These are phyloP conservation scores for Dictyostelium discoideum DNA, from an alignment of 78 protist genomes.

Conservation along the genomic window dicty_2.7 NC_007089.4:5970001-5970500, in stretches of 20 bases:
- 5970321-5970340: slow-evolving; percentile 93
- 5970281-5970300: slow-evolving; percentile 94
- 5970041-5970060: slow-evolving; percentile 97
- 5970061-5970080: slow-evolving; percentile 97
- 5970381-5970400: slow-evolving; percentile 89
- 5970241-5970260: neutral
- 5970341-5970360: slow-evolving; percentile 92
- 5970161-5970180: slow-evolving; percentile 96
- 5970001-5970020: slow-evolving; percentile 96
- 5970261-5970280: neutral
- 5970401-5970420: slow-evolving; percentile 81
- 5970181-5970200: slow-evolving; percentile 84
- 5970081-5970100: slow-evolving; percentile 93
- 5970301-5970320: slow-evolving; percentile 90
- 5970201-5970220: neutral
- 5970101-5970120: slow-evolving; percentile 97
- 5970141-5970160: slow-evolving; percentile 92
- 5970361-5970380: slow-evolving; percentile 93
- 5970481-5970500: slow-evolving; percentile 88
- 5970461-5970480: slow-evolving; percentile 53
- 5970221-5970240: too few relatives aligned
- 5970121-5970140: slow-evolving; percentile 88
- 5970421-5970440: slow-evolving; percentile 83
- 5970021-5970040: slow-evolving; percentile 97
- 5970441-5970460: slow-evolving; percentile 77